phyloP scores from a whole-genome alignment of 495 filamentous ascomycete genomes.

The Talaromyces nanjingensis region DNA sequence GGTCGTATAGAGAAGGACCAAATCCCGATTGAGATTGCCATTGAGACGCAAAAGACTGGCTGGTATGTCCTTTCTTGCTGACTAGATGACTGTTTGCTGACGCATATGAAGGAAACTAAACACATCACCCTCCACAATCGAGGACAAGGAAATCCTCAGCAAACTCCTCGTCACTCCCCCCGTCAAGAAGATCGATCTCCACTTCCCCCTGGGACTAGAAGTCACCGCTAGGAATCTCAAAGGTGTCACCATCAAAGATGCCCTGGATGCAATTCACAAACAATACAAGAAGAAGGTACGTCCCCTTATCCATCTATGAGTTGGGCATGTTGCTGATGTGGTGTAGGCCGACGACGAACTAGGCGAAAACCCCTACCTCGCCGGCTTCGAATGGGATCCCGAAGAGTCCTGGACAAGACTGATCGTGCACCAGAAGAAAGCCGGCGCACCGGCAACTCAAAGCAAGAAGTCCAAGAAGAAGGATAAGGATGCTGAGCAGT shows the following conservation, averaged over 20 bases:
- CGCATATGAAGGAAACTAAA: constrained; percentile 69
- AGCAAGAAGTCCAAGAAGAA: constrained; percentile 66
- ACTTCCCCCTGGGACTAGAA: constrained; percentile 79
- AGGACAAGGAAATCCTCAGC: constrained; percentile 76
- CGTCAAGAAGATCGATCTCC: constrained; percentile 88
- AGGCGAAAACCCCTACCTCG: constrained; percentile 65
- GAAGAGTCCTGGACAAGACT: constrained; percentile 72
- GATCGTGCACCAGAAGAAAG: constrained; percentile 75
- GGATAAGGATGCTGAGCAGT: constrained; percentile 39
- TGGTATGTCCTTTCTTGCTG: constrained; percentile 54
- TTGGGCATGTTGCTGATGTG: neutral
- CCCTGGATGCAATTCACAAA: constrained; percentile 88
- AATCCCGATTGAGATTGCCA: constrained; percentile 69
- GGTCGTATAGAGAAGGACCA: constrained; percentile 57
- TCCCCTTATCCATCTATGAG: neutral
- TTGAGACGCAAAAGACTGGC: constrained; percentile 82
- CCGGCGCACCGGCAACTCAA: constrained; percentile 43
- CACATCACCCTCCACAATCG: constrained; percentile 65
- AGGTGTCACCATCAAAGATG: constrained; percentile 93
- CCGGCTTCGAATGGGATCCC: constrained; percentile 91
- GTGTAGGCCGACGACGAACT: constrained; percentile 83
- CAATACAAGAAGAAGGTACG: constrained; percentile 86
- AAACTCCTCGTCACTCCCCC: constrained; percentile 70
- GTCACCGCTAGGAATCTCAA: constrained; percentile 85
- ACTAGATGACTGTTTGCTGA: no score